These are phyloP conservation scores for Zanthoxylum bungeanum DNA, from an alignment of 345 rosid species.

Conservation along the genomic window DNA sequence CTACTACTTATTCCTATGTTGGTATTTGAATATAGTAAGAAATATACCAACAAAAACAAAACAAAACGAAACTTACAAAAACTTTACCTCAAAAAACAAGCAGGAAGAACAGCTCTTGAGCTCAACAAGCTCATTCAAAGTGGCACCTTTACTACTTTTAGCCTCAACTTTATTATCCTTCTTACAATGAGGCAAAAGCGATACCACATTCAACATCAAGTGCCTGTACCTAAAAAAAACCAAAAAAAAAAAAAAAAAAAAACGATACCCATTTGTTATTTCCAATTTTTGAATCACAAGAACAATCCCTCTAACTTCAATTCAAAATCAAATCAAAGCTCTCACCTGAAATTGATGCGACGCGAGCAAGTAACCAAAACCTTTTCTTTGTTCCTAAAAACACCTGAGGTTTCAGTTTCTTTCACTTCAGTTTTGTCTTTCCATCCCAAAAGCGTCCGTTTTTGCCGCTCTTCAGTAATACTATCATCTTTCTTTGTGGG, in stretches of 20 bases:
- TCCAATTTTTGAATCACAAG: background rate
- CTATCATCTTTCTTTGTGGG: slow-evolving; percentile 44
- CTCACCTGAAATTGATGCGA: slow-evolving; percentile 83
- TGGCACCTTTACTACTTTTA: slow-evolving; percentile 67
- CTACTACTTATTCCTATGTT: background rate
- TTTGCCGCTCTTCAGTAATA: slow-evolving; percentile 55
- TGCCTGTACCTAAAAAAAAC: slow-evolving; percentile 66
- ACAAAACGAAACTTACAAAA: background rate
- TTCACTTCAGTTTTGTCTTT: slow-evolving; percentile 51
- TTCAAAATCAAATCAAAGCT: slow-evolving; percentile 2
- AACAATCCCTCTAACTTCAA: background rate
- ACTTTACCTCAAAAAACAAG: slow-evolving; percentile 81
- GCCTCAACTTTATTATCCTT: slow-evolving; percentile 92
- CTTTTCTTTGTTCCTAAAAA: slow-evolving; percentile 92
- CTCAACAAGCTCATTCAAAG: slow-evolving; percentile 87
- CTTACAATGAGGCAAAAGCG: slow-evolving; percentile 92
- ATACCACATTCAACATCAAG: slow-evolving; percentile 91
- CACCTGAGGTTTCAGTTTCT: slow-evolving; percentile 19
- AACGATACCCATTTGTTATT: background rate
- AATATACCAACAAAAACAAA: background rate
- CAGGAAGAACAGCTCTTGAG: slow-evolving; percentile 80
- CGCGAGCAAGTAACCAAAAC: slow-evolving; percentile 94
- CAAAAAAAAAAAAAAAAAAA: too few relatives aligned
- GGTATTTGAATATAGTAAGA: background rate
- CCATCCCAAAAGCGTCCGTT: slow-evolving; percentile 80